A percentile compares a stretch with the other conserved stretches of the same genome.
Conservation (phyloP, 305 asterid genomes). For the Fraxinus baroniana region DNA sequence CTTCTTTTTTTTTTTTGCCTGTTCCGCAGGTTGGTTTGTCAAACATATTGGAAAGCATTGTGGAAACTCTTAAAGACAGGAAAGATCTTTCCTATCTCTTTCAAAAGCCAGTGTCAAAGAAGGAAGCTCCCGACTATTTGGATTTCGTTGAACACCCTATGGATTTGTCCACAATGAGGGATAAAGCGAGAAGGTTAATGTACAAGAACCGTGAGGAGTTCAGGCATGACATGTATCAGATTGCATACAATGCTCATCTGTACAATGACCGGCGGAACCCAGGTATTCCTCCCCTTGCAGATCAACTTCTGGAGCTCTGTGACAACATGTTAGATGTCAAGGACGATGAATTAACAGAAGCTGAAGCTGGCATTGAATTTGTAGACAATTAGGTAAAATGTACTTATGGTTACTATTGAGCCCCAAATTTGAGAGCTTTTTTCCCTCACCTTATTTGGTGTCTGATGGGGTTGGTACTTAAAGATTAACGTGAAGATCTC, state of each 20-base stretch:
- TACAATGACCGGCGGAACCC: conserved; percentile 85
- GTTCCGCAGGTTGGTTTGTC: conserved; percentile 74
- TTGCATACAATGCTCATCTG: conserved; percentile 70
- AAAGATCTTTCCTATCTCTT: conserved; percentile 72
- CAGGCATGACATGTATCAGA: conserved; percentile 81
- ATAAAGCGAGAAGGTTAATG: conserved; percentile 66
- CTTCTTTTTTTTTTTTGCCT: background rate
- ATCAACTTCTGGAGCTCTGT: conserved; percentile 91
- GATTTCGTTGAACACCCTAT: conserved; percentile 62
- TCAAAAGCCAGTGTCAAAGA: conserved; percentile 81
- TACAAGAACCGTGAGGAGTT: conserved; percentile 81
- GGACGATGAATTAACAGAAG: conserved; percentile 20
- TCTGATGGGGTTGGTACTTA: background rate
- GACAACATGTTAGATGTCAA: conserved; percentile 65
- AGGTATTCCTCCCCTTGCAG: conserved; percentile 96
- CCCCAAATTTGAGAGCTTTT: background rate
- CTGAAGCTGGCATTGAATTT: conserved; percentile 2
- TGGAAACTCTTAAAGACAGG: conserved; percentile 66
- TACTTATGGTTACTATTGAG: background rate
- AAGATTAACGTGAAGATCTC: background rate
- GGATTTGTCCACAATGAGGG: conserved; percentile 88
- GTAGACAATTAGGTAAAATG: conserved; percentile 5
- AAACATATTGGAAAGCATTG: conserved; percentile 69
- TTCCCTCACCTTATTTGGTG: background rate
- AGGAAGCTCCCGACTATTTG: conserved; percentile 92